Percentiles rank a stretch among this genome's conserved stretches.
Conservation (phyloP, 148 eudicot genomes). For the Vaccinium darrowii region DNA sequence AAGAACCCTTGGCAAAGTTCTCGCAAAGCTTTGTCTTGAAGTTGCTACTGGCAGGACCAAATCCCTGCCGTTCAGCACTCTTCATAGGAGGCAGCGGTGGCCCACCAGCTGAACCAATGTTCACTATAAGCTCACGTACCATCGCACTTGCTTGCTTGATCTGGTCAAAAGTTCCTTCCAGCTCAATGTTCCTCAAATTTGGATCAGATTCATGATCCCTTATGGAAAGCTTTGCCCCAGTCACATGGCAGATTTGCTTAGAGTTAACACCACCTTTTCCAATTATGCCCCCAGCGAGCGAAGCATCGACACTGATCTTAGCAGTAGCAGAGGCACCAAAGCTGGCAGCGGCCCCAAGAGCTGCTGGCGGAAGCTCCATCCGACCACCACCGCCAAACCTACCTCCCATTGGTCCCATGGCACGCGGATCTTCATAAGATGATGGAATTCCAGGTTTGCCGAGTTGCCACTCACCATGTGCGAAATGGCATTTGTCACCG, state of each 20-base stretch:
- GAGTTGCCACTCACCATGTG: slow-evolving; percentile 18
- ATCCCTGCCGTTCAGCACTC: slow-evolving; percentile 19
- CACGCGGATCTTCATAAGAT: slow-evolving; percentile 10
- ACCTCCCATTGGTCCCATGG: slow-evolving; percentile 13
- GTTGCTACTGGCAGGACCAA: slow-evolving; percentile 40
- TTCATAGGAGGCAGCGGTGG: slow-evolving; percentile 31
- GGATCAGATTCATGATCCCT: slow-evolving; percentile 18
- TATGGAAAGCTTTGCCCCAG: slow-evolving; percentile 21
- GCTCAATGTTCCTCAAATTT: slow-evolving; percentile 16
- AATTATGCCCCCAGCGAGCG: slow-evolving; percentile 17
- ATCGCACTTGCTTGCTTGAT: slow-evolving; percentile 18
- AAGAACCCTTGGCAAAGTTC: slow-evolving; percentile 16
- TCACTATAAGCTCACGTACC: slow-evolving; percentile 21
- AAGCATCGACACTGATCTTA: slow-evolving; percentile 21
- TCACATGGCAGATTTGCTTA: slow-evolving; percentile 18
- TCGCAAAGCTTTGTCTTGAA: slow-evolving; percentile 26
- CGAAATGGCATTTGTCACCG: slow-evolving; percentile 22
- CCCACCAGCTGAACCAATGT: slow-evolving; percentile 1
- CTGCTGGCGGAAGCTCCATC: neutral
- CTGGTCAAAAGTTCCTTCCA: slow-evolving; percentile 22
- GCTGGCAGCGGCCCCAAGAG: slow-evolving; percentile 16
- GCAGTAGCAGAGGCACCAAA: slow-evolving; percentile 17
- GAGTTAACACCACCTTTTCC: slow-evolving; percentile 22
- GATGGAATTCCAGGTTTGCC: slow-evolving; percentile 12
- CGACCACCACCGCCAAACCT: slow-evolving; percentile 13